Base-by-base conservation (phyloP, 495 filamentous ascomycete genomes). In the Penicillium psychrofluorescens region DNA sequence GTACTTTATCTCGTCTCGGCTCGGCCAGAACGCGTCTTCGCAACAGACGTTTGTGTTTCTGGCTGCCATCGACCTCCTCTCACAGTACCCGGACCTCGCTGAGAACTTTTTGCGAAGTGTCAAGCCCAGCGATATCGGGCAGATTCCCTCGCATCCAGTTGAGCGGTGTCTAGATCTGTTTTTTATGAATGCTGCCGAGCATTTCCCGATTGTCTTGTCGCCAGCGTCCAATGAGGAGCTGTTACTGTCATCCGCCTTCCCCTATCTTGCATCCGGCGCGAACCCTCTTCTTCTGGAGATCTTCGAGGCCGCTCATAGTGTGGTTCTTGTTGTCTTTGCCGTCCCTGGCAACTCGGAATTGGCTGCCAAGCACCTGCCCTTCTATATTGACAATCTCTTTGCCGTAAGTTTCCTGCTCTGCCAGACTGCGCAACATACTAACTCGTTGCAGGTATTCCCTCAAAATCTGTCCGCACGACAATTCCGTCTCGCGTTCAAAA, bases 401-500 rank as follows among this genome's bases (percentile, higher is more conserved):
- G 72, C 79, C n/a, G 77, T 78, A 51, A 53, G 69, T 58, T 38
- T 32, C 32, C 32, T 9, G 8, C 13, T 14, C 12, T 43, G 33
- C 22, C 45, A 15, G 33, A 35, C 9, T 16, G 8, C n/a, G 10
- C 29, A 14, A 11, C 5, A n/a, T 45, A 40, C 46, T 65, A 34
- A 66, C 34, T 1, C 7, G 2, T 6, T 35, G 43, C 33, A 76
- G 58, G 76, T 86, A 8, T 98, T 96, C 64, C 94, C 92, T 2
- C 52, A 71, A 6, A 85, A 86, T 48, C 80, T 98, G 11, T 91
- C 88, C 1, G 77, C 84, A 4, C 79, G 89, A 7, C 92, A 98
- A 68, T 97, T 98, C 67, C 81, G 91, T 32, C 76, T 97, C 11
- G 92, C 91, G 15, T 90, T 95, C 75, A 89, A 86, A 59, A 91